A percentile compares a stretch with the other conserved stretches of the same genome.
Conservation (phyloP, 768 basidiomycete species). For the Lyophyllum atratum region DNA sequence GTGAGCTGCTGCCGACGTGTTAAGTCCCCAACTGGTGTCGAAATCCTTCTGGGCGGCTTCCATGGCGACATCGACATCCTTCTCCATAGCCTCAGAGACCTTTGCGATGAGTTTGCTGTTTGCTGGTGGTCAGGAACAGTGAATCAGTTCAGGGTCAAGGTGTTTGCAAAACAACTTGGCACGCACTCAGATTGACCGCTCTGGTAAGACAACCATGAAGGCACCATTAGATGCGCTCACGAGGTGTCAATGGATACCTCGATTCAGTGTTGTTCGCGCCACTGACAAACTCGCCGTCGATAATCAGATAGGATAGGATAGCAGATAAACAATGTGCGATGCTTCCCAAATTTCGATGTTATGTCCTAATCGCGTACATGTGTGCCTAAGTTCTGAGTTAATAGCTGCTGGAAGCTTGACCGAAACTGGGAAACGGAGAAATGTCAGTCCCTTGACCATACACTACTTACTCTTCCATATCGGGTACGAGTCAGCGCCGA, state of each 20-base stretch:
- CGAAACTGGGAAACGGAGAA: no score
- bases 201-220: constrained; percentile 30
- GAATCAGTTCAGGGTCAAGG: neutral
- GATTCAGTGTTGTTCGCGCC: constrained; percentile 56
- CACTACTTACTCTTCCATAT: no score
- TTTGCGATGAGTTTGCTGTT: constrained; percentile 64
- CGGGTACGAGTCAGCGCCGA: no score
- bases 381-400: no score
- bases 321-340: no score
- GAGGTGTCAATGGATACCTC: constrained; percentile 35
- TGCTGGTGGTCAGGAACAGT: constrained; percentile 40
- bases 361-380: no score
- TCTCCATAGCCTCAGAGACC: constrained; percentile 58
- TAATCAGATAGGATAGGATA: no score
- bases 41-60: constrained; percentile 51
- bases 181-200: constrained; percentile 55
- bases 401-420: no score
- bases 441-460: no score
- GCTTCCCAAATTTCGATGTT: no score
- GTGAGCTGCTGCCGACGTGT: constrained; percentile 40
- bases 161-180: neutral
- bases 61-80: constrained; percentile 79
- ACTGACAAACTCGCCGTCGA: constrained; percentile 67
- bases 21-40: constrained; percentile 49
- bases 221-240: neutral